These are phyloP conservation scores for Lenwebbia sp. DNA, from an alignment of 345 rosid genomes.

Conservation along the genomic window DNA sequence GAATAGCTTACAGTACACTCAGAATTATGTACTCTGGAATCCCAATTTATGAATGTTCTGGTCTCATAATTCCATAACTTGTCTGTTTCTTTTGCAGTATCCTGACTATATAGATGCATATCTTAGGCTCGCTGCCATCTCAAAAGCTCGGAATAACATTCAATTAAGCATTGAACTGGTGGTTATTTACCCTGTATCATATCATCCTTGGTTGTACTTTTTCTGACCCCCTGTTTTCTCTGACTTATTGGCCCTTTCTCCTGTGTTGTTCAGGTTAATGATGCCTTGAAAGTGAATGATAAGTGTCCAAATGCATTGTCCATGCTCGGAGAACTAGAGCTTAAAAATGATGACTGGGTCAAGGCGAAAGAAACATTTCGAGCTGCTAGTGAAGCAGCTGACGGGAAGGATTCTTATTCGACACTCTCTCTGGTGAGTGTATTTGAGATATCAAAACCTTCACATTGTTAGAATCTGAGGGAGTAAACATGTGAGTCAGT, in stretches of 20 bases:
- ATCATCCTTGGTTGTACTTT: background rate
- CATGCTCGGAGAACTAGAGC: conserved; percentile 96
- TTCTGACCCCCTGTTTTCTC: background rate
- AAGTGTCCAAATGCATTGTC: conserved; percentile 84
- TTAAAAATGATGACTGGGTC: conserved; percentile 98
- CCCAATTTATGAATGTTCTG: background rate
- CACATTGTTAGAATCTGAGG: background rate
- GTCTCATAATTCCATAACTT: background rate
- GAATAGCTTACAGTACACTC: background rate
- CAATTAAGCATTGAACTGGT: conserved; percentile 96
- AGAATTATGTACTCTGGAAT: background rate
- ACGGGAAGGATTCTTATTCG: conserved; percentile 95
- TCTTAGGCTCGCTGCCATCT: conserved; percentile 88
- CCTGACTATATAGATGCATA: conserved; percentile 89
- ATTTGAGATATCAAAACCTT: background rate
- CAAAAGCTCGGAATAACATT: conserved; percentile 83
- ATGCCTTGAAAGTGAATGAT: conserved; percentile 84
- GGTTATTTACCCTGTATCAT: conserved; percentile 1
- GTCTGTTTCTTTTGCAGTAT: conserved; percentile 38
- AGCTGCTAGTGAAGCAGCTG: conserved; percentile 88
- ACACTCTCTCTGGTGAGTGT: conserved; percentile 72
- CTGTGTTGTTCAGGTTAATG: conserved; percentile 44
- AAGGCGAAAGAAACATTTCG: conserved; percentile 98
- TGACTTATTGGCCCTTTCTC: background rate
- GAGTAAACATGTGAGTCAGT: background rate